Evolutionary conservation across 805 yeast genomes (phyloP), one percentile per base, ranked within the genome.

Genomic region (Grigorovia transvaalensis): DNA sequence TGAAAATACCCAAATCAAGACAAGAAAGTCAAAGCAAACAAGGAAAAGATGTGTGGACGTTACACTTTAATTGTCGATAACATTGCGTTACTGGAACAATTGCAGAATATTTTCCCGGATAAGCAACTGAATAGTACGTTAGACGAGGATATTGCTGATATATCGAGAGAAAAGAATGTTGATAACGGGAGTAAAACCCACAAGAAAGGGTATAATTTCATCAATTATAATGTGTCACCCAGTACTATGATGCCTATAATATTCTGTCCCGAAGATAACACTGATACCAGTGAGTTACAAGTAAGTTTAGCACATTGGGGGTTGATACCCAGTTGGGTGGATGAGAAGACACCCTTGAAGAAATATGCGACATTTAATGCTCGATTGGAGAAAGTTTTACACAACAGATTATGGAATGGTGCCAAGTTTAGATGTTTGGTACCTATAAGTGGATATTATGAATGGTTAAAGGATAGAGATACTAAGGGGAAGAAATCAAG

Each of bases 371-470:
- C 84, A 13, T 84, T 89, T 72, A 89, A 89, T 69, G 88, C 95
- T 27, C 70, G 93, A 19, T 69, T 88, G 45, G 58, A 60, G 11
- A 58, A 59, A 0, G 71, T 74, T 4, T 50, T 56, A 35, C 65
- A 69, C 1, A 73, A 75, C 45, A 69, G 74, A 20, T 66, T 84
- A 44, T 89, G 96, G 96, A 71, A 71, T 7, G 67, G 73, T 23
- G 67, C 67, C 9, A 69, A 71, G 5, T 70, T 96, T 42, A 70
- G 96, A 41, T 89, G 96, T 63, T 81, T 84, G 0, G 79, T 88
- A 0, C 91, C 95, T 0, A 75, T 86, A 43, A 77, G 79, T 59
- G 96, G 96, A 0, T 90, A 90, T 65, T 90, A 79, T 61, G 97
- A 90, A 66, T 90, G 97, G 96, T 56, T 60, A 17, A 54, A 62